phyloP scores from a whole-genome alignment of 768 basidiomycete species.

The Sarcomyxa edulis region DNA sequence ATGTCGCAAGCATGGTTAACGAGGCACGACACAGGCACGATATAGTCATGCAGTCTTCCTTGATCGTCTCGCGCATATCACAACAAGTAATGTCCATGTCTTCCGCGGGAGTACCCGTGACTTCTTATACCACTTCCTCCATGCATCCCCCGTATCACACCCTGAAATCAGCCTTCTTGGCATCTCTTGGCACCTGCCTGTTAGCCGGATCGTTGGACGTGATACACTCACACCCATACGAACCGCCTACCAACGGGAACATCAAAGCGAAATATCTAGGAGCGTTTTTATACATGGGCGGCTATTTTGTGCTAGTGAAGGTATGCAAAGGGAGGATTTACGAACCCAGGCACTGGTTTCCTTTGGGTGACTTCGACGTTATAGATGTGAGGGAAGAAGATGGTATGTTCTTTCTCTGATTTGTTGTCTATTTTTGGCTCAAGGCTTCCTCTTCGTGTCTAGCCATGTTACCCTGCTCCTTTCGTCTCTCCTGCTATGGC shows the following conservation, averaged over 20 bases:
- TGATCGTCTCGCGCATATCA: slow-evolving; percentile 64
- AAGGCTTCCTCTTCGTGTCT: slow-evolving; percentile 8
- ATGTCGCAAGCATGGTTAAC: slow-evolving; percentile 73
- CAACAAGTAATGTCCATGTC: too few species aligned
- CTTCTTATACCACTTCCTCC: slow-evolving; percentile 17
- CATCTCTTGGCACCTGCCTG: slow-evolving; percentile 72
- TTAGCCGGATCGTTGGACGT: slow-evolving; percentile 88
- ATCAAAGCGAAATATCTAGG: slow-evolving; percentile 84
- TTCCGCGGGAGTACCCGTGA: too few species aligned
- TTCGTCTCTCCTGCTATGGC: slow-evolving; percentile 64
- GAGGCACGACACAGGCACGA: slow-evolving; percentile 72
- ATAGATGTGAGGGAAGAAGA: slow-evolving; percentile 65
- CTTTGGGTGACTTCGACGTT: slow-evolving; percentile 66
- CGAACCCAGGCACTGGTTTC: slow-evolving; percentile 87
- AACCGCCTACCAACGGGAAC: slow-evolving; percentile 38
- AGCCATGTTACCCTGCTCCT: slow-evolving; percentile 81
- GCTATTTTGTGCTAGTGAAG: slow-evolving; percentile 85
- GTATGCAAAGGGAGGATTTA: slow-evolving; percentile 76
- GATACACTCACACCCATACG: slow-evolving; percentile 61
- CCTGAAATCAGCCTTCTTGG: slow-evolving; percentile 53
- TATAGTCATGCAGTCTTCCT: slow-evolving; percentile 55
- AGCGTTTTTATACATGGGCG: slow-evolving; percentile 82
- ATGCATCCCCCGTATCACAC: slow-evolving; percentile 25
- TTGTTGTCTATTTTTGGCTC: slow-evolving; percentile 3
- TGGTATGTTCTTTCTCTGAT: slow-evolving; percentile 46